A percentile compares a stretch with the other conserved stretches of the same genome.
Conservation (phyloP, 2,329 filamentous ascomycete genomes). For the Grosmannia serpens region DNA sequence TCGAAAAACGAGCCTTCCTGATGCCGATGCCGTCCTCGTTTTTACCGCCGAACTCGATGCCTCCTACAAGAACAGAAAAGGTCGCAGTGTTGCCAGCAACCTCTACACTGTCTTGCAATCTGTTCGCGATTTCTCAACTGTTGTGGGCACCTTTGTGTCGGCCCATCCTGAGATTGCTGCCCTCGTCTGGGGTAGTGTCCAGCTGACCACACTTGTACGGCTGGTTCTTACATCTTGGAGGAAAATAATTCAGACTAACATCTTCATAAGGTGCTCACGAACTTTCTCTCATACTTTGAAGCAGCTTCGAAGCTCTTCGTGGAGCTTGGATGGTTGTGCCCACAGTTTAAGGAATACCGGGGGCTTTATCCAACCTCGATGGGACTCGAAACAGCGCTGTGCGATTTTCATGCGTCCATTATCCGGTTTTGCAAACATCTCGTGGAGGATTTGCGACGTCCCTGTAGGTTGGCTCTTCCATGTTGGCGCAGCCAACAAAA, state of each 20-base stretch:
- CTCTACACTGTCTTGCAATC: not conserved
- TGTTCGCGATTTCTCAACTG: not conserved
- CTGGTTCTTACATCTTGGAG: not conserved
- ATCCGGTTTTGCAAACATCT: not conserved
- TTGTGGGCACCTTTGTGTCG: not conserved
- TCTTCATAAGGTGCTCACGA: not conserved
- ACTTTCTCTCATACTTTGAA: not conserved
- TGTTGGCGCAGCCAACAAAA: not conserved
- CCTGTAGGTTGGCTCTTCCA: not conserved
- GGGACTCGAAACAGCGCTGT: not conserved
- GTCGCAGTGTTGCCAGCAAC: not conserved
- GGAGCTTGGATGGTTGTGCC: not conserved
- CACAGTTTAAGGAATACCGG: not conserved
- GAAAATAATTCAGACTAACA: not conserved
- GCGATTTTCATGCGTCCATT: not conserved
- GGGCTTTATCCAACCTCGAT: not conserved
- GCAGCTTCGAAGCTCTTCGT: not conserved
- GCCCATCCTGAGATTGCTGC: not conserved
- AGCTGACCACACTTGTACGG: not conserved
- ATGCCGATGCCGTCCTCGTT: not conserved
- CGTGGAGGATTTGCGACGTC: not conserved
- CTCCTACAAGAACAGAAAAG: not conserved
- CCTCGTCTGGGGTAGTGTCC: not conserved
- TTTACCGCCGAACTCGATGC: not conserved
- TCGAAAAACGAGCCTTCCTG: not conserved